Evolutionary conservation across 768 basidiomycete genomes (phyloP).

Genomic region (Naematelia aurantialba): DNA sequence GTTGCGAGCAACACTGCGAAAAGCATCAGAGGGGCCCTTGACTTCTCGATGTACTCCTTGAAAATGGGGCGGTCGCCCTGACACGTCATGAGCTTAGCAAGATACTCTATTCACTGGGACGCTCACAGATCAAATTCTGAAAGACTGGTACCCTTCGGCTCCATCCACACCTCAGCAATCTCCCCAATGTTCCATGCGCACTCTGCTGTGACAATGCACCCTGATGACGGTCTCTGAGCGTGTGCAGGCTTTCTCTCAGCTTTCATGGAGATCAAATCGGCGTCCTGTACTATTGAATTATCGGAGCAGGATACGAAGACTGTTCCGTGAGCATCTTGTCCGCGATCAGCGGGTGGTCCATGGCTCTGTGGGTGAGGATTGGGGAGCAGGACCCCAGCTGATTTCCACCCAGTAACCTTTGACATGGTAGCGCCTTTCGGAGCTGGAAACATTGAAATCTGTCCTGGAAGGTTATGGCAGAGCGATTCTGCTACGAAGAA

Average conservation of each 20-base stretch:
- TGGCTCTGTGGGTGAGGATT: neutral
- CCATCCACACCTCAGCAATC: slow-evolving; percentile 19
- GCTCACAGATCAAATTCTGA: slow-evolving; percentile 28
- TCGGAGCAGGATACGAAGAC: neutral
- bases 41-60: slow-evolving; percentile 20
- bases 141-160: slow-evolving; percentile 28
- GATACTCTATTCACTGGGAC: neutral
- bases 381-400: neutral
- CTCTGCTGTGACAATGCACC: slow-evolving; percentile 13
- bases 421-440: neutral
- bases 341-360: neutral
- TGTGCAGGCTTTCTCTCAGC: too few species aligned
- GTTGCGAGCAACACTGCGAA: slow-evolving; percentile 29
- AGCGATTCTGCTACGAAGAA: too few species aligned
- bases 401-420: neutral
- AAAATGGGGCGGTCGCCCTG: slow-evolving; percentile 33
- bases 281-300: too few species aligned
- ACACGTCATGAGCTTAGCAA: neutral
- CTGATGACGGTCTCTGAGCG: too few species aligned
- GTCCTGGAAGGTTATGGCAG: neutral
- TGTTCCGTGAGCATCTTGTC: neutral
- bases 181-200: slow-evolving; percentile 36
- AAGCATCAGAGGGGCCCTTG: neutral
- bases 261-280: too few species aligned
- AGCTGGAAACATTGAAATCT: neutral